These are phyloP conservation scores for Perilla frutescens DNA, from an alignment of 257 asterid species.

Conservation along the genomic window DNA sequence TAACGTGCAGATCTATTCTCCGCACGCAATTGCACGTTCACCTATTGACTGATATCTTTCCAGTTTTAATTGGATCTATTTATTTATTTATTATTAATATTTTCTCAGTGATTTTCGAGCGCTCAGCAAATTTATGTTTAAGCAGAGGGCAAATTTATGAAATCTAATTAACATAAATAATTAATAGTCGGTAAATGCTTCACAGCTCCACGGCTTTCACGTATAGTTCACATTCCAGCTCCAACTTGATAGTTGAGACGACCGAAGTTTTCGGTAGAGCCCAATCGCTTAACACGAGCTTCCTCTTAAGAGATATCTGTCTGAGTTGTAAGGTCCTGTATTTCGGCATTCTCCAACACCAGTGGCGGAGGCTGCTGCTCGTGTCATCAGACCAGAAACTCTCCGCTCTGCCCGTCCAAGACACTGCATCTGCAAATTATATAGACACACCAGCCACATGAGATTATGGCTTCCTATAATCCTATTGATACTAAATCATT, in stretches of 20 bases:
- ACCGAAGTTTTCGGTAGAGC: background rate
- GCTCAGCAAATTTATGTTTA: too few relatives aligned
- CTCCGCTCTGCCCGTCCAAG: background rate
- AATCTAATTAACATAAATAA: background rate
- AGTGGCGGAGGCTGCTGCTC: background rate
- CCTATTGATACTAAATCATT: too few relatives aligned
- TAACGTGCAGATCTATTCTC: background rate
- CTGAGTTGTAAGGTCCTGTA: background rate
- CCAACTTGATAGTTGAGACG: background rate
- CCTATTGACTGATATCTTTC: background rate
- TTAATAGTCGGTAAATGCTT: background rate
- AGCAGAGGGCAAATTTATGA: background rate
- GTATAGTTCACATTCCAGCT: too few relatives aligned
- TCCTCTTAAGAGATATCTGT: background rate
- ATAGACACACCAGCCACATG: background rate
- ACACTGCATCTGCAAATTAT: slow-evolving; percentile 25
- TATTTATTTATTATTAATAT: too few relatives aligned
- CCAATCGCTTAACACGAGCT: background rate
- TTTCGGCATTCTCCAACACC: too few relatives aligned
- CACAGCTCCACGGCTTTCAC: slow-evolving; percentile 1
- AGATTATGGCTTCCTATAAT: background rate
- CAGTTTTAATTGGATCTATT: too few relatives aligned
- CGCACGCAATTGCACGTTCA: slow-evolving; percentile 25
- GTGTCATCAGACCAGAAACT: background rate
- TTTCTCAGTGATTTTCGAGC: too few relatives aligned